Base-by-base conservation (phyloP, 441 rosid genomes). In the Gossypium gossypioides region DNA sequence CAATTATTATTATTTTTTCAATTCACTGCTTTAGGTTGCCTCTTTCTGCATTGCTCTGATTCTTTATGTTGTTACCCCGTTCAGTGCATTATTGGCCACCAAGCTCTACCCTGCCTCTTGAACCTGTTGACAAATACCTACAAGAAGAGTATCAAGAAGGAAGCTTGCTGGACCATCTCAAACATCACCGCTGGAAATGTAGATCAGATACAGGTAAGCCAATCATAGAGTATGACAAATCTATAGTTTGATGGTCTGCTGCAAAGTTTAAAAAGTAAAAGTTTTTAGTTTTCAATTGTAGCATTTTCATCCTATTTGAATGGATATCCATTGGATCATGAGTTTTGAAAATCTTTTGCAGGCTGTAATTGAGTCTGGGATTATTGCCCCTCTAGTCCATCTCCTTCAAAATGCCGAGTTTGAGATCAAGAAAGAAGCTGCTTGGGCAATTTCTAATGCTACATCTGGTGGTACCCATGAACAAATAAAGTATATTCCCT, bases 121-220 rank as follows among this genome's bases (percentile, higher is more conserved):
- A 71, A 71, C 72, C 74, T 87, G 65, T 58, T 87, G 73, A 80
- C 77, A 34, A 69, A 77, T 59, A 72, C 76, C 61, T 76, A 79
- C 72, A 87, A 87, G 85, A 87, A 76, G 79, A 87, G 89, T 73
- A 87, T 87, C 64, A 87, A 86, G 79, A 87, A 84, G 77, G 91
- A 87, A 81, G 80, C 89, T 70, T 84, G 88, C 69, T 87, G 89
- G 91, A 84, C 88, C 55, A 84, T 87, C 78, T 87, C 91, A 12
- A 87, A 87, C 83, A 87, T 87, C 59, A 86, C 89, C 42, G 91
- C 89, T 68, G 91, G 91, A 51, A 84, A 74, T 73, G 27, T 73
- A 21, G 77, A 74, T 72, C 91, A 87, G 78, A 87, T 87, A 68
- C 91, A 86, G 84, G 91, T 86, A 55, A 75, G 85, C 74, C 27